A percentile compares a stretch with the other conserved stretches of the same genome.
phyloP scores from a whole-genome alignment of 345 rosid species.

The Dipteronia sinensis region DNA sequence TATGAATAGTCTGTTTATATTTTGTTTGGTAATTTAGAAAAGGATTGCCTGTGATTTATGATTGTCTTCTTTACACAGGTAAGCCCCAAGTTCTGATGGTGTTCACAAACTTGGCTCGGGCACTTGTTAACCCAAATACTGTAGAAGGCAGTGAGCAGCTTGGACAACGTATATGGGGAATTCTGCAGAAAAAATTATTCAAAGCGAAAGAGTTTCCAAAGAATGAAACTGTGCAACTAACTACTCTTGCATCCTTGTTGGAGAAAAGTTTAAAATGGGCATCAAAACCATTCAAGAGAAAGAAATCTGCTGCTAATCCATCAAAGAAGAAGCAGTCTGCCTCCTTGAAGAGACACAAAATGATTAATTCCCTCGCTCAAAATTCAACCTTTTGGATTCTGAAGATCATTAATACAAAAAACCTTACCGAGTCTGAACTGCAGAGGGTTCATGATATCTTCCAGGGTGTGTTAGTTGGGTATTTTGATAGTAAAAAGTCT shows the following conservation, averaged over 20 bases:
- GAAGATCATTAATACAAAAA: conserved; percentile 71
- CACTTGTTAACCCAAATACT: conserved; percentile 71
- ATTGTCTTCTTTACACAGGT: conserved; percentile 44
- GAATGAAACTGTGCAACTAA: conserved; percentile 50
- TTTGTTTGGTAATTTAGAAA: background rate
- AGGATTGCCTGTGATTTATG: background rate
- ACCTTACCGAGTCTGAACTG: conserved; percentile 53
- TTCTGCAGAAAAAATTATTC: conserved; percentile 83
- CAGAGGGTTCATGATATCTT: conserved; percentile 60
- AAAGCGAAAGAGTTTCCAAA: conserved; percentile 78
- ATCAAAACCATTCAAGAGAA: conserved; percentile 87
- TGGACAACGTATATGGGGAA: conserved; percentile 92
- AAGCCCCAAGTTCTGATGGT: conserved; percentile 81
- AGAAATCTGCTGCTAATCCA: conserved; percentile 55
- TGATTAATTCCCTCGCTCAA: conserved; percentile 68
- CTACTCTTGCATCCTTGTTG: conserved; percentile 63
- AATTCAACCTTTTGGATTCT: conserved; percentile 80
- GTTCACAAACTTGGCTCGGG: conserved; percentile 77
- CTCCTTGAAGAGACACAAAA: conserved; percentile 68
- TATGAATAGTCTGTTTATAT: conserved; percentile 1
- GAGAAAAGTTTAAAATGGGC: conserved; percentile 82
- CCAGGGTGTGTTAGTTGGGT: conserved; percentile 48
- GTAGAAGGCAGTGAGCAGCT: conserved; percentile 86
- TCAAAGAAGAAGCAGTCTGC: conserved; percentile 79
- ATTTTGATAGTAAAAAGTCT: conserved; percentile 72